Evolutionary conservation across 805 yeast genomes (phyloP).

Genomic region (Millerozyma acaciae): DNA sequence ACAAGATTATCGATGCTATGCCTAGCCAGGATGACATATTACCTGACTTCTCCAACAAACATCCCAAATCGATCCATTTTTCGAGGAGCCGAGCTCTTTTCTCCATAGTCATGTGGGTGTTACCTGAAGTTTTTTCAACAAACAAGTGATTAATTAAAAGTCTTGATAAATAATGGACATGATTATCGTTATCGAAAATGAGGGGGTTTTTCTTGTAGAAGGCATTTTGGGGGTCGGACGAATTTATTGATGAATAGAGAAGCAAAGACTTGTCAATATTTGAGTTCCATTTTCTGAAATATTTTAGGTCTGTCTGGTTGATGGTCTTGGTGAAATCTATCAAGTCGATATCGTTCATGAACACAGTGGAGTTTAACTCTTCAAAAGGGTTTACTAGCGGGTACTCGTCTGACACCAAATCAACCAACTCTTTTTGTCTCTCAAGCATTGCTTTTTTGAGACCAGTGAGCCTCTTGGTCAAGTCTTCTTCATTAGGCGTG

Average conservation of each 20-base stretch:
- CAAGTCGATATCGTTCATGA: constrained; percentile 50
- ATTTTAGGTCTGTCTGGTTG: constrained; percentile 61
- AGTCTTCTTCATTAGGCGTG: constrained; percentile 13
- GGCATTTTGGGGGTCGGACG: constrained; percentile 16
- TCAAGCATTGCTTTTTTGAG: constrained; percentile 51
- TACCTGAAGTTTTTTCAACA: constrained; percentile 35
- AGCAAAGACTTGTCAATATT: constrained; percentile 72
- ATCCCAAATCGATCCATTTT: constrained; percentile 85
- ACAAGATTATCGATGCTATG: constrained; percentile 76
- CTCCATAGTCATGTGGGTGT: constrained; percentile 16
- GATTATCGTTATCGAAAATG: constrained; percentile 60
- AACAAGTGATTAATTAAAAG: constrained; percentile 68
- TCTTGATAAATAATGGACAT: constrained; percentile 76
- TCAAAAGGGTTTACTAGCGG: constrained; percentile 19
- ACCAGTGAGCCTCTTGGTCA: constrained; percentile 35
- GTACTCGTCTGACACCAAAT: constrained; percentile 19
- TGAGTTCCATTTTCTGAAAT: constrained; percentile 73
- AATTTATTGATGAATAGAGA: constrained; percentile 46
- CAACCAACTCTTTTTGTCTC: constrained; percentile 42
- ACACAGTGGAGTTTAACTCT: constrained; percentile 39
- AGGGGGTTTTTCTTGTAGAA: constrained; percentile 66
- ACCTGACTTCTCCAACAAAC: constrained; percentile 70
- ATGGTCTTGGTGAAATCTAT: constrained; percentile 59
- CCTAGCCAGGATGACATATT: constrained; percentile 96
- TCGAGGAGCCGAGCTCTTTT: constrained; percentile 63